Conservation (phyloP, 1,284 basidiomycete species). For the Somion occarium region DNA sequence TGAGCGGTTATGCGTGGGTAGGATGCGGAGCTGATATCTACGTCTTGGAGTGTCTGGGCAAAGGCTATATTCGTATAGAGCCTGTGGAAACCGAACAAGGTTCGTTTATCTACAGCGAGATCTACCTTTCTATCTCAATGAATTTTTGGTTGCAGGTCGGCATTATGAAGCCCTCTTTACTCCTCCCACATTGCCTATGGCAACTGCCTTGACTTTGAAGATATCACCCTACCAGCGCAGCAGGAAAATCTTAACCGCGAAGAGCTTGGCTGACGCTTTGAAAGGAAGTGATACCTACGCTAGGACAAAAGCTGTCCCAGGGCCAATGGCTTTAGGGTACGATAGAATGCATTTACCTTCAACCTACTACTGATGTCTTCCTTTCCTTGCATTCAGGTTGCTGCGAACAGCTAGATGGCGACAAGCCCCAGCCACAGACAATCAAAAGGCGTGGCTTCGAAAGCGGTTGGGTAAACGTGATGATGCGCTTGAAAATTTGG, state of each 20-base stretch:
- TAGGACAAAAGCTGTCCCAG: conserved; percentile 45
- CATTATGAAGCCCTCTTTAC: conserved; percentile 48
- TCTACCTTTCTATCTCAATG: background rate
- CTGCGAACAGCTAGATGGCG: conserved; percentile 75
- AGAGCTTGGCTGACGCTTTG: conserved; percentile 51
- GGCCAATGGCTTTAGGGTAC: conserved; percentile 44
- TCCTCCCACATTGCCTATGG: conserved; percentile 44
- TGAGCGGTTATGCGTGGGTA: conserved; percentile 73
- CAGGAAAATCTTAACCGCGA: conserved; percentile 49
- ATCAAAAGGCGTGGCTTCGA: conserved; percentile 60
- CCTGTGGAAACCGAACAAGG: conserved; percentile 36
- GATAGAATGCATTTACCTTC: background rate
- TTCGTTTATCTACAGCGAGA: conserved; percentile 24
- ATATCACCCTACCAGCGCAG: conserved; percentile 53
- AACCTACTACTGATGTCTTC: background rate
- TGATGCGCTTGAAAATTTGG: conserved; percentile 3
- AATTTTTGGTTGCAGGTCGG: conserved; percentile 14
- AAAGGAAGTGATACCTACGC: conserved; percentile 69
- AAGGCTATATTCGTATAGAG: conserved; percentile 73
- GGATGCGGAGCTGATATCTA: conserved; percentile 73
- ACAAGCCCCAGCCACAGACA: conserved; percentile 53
- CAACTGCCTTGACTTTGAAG: conserved; percentile 41
- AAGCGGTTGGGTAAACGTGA: conserved; percentile 48
- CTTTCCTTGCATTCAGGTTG: conserved; percentile 37
- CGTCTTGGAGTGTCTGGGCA: conserved; percentile 75